phyloP scores from a whole-genome alignment of 2,329 filamentous ascomycete genomes.

The Cercospora sesami region DNA sequence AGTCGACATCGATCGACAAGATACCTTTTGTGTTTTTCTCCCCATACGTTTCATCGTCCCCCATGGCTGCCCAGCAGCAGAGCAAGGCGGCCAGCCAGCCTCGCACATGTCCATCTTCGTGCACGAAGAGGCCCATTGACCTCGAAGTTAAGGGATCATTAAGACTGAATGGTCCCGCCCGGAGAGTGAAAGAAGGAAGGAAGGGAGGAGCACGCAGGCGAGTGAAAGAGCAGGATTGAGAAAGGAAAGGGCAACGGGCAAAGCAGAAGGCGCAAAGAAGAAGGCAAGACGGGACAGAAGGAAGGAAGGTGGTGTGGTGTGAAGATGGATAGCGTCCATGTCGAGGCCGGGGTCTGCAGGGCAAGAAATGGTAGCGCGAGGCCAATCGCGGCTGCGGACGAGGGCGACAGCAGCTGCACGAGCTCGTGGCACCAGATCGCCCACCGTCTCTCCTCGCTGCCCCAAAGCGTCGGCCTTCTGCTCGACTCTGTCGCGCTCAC shows the following conservation, averaged over 20 bases:
- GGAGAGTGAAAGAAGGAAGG: conserved; percentile 7
- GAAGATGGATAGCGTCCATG: conserved; percentile 4
- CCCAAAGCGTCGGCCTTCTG: conserved; percentile 8
- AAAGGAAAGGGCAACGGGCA: conserved; percentile 13
- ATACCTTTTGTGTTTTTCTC: conserved; percentile 24
- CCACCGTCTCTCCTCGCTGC: conserved; percentile 11
- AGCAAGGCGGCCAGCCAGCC: conserved; percentile 40
- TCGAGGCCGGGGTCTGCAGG: conserved; percentile 10
- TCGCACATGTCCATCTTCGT: conserved; percentile 34
- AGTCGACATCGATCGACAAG: not conserved
- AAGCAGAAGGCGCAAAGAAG: conserved; percentile 5
- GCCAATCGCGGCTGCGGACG: conserved; percentile 9
- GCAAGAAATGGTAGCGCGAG: conserved; percentile 11
- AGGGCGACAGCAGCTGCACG: conserved; percentile 7
- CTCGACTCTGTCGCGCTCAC: conserved; percentile 4
- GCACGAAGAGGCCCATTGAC: conserved; percentile 39
- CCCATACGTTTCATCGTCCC: conserved; percentile 33
- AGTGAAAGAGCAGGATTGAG: conserved; percentile 13
- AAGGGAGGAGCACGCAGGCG: not conserved
- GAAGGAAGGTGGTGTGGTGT: not conserved
- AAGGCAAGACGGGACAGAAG: not conserved
- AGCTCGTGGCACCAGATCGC: conserved; percentile 19
- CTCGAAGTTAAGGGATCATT: conserved; percentile 24
- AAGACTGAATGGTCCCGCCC: conserved; percentile 19
- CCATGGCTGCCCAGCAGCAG: conserved; percentile 37